Base-by-base conservation (phyloP, 2,329 filamentous ascomycete species). In the Fusarium cicatricum region DNA sequence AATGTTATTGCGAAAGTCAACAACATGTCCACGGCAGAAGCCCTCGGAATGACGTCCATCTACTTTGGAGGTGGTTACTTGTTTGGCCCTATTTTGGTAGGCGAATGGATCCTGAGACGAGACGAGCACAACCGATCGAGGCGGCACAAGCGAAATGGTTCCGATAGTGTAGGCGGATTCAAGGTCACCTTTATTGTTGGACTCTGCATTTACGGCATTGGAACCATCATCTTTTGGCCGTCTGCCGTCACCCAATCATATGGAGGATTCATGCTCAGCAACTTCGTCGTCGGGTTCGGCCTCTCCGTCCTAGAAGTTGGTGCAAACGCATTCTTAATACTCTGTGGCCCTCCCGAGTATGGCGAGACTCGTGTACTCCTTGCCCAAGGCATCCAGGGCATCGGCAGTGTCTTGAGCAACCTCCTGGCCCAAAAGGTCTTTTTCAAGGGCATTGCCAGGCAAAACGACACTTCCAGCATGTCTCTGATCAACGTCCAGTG, bases 211-310 rank as follows among this genome's bases (percentile, higher is more conserved):
- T 94, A 93, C 70, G 89, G 88, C 2, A 80, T 85, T 5, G 89
- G 89, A 2, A 91, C 90, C n/a, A 85, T 94, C 60, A 91, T 92
- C 76, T 93, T 94, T 76, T 95, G 90, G 91, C 91, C 91, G 0
- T 89, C 88, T 2, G 89, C 88, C 8, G 85, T 93, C 10, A 83
- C 91, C 55, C 82, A 82, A 38, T 91, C 89, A 2, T 95, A 90
- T 64, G 84, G 86, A 14, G 91, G 91, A 2, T 95, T 94, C 74
- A 87, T 92, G 73, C 84, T 90, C 42, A 87, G 82, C 65, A 87
- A 81, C 61, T 86, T 94, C 66, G 87, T 94, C 23, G 89, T 92
- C 47, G 91, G 90, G 0, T 90, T 89, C 58, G 91, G 90, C 2
- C 79, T 95, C 2, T 87, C 87, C 1, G 86, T 92, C 0, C 83